Evolutionary conservation across 257 asterid species (phyloP).

Genomic region (Lantana camara): DNA sequence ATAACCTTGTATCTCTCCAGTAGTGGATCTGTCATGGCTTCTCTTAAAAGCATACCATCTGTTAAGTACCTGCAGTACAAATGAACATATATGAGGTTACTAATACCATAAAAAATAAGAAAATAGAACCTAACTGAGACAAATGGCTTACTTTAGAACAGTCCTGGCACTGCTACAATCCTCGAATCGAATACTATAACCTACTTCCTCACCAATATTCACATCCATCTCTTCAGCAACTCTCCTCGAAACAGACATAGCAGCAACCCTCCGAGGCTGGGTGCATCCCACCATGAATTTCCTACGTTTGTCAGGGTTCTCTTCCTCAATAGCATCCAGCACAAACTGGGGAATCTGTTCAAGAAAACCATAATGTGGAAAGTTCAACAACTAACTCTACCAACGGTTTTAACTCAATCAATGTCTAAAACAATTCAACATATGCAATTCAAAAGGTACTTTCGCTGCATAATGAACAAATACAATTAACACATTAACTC

Average conservation of each 20-base stretch:
- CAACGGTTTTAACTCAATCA: neutral
- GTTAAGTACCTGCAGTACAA: slow-evolving; percentile 69
- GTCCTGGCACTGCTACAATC: slow-evolving; percentile 91
- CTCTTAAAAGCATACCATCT: slow-evolving; percentile 99
- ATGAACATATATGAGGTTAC: slow-evolving; percentile 5
- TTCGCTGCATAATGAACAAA: neutral
- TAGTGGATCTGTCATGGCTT: slow-evolving; percentile 97
- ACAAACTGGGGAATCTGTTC: slow-evolving; percentile 95
- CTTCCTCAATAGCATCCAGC: slow-evolving; percentile 71
- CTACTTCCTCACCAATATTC: slow-evolving; percentile 95
- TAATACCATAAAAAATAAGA: neutral
- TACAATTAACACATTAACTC: neutral
- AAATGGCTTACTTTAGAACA: slow-evolving; percentile 60
- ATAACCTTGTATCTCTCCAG: slow-evolving; percentile 93
- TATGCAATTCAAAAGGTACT: neutral
- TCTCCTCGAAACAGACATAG: slow-evolving; percentile 96
- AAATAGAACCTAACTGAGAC: neutral
- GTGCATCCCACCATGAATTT: slow-evolving; percentile 97
- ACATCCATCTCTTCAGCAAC: slow-evolving; percentile 99
- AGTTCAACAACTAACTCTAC: neutral
- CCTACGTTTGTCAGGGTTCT: slow-evolving; percentile 68
- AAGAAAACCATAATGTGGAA: neutral
- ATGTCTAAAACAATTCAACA: neutral
- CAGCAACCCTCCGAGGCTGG: slow-evolving; percentile 98
- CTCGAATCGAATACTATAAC: slow-evolving; percentile 95